These are phyloP conservation scores for Boletus speciosus DNA, from an alignment of 768 basidiomycete genomes.

Conservation along the genomic window DNA sequence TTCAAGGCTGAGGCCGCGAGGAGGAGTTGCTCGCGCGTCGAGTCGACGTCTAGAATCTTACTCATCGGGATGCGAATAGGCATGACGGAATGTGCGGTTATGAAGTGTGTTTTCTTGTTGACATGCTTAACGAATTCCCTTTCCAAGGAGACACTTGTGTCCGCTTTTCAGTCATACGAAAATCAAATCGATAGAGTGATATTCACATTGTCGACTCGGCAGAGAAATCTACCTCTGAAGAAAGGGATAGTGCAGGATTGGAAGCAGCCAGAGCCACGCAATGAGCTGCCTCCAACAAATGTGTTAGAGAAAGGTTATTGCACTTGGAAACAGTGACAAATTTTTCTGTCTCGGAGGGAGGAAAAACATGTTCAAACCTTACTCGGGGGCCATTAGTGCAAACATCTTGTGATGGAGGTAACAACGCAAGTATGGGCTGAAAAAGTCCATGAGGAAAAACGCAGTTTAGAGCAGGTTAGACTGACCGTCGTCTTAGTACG, in stretches of 20 bases:
- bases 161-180: background rate
- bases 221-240: constrained; percentile 1
- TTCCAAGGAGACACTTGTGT: constrained; percentile 2
- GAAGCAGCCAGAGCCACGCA: constrained; percentile 9
- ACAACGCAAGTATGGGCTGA: background rate
- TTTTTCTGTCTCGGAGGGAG: background rate
- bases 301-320: background rate
- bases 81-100: background rate
- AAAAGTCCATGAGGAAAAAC: background rate
- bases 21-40: background rate
- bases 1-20: background rate
- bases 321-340: constrained; percentile 4
- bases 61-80: constrained; percentile 5
- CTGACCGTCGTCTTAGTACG: background rate
- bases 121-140: background rate
- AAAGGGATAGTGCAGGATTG: background rate
- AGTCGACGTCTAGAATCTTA: background rate
- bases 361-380: constrained; percentile 3
- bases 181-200: background rate
- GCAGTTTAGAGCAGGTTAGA: background rate
- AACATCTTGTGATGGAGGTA: background rate
- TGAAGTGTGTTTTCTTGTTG: constrained; percentile 3
- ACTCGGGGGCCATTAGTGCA: background rate
- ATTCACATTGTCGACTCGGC: constrained; percentile 7
- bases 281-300: constrained; percentile 15